Evolutionary conservation across 192 early-diverging fungal genomes (phyloP).

Genomic region (Podila epigama): DNA sequence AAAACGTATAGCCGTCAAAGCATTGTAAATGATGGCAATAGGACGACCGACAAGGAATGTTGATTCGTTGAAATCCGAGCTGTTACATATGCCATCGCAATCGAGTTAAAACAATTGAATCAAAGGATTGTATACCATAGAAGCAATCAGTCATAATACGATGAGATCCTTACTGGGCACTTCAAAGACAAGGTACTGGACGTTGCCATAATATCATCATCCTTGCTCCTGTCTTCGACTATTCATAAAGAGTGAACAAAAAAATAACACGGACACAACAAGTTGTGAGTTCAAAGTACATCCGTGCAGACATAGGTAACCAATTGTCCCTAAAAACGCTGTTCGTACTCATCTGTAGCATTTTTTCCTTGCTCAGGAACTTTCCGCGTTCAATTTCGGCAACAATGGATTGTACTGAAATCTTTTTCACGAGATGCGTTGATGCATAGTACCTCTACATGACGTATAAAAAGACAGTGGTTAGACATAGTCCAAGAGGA

Average conservation of each 20-base stretch:
- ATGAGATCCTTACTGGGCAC: conserved; percentile 67
- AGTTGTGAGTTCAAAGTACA: background rate
- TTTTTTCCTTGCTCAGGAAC: conserved; percentile 54
- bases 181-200: conserved; percentile 74
- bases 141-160: background rate
- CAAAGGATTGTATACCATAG: too few relatives aligned
- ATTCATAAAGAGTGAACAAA: background rate
- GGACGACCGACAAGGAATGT: conserved; percentile 62
- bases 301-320: too few relatives aligned
- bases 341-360: conserved; percentile 53
- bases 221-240: conserved; percentile 56
- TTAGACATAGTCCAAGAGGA: too few relatives aligned
- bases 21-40: conserved; percentile 84
- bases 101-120: background rate
- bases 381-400: conserved; percentile 48
- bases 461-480: background rate
- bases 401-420: conserved; percentile 51
- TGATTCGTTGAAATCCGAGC: conserved; percentile 71
- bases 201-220: conserved; percentile 71
- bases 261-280: background rate
- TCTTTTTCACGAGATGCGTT: conserved; percentile 52
- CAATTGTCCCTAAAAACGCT: too few relatives aligned
- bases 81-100: conserved; percentile 10
- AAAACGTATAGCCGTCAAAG: conserved; percentile 78
- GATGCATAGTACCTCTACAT: conserved; percentile 51